These are phyloP conservation scores for Corylus heterophylla DNA, from an alignment of 306 rosid genomes.

Conservation along the genomic window DNA sequence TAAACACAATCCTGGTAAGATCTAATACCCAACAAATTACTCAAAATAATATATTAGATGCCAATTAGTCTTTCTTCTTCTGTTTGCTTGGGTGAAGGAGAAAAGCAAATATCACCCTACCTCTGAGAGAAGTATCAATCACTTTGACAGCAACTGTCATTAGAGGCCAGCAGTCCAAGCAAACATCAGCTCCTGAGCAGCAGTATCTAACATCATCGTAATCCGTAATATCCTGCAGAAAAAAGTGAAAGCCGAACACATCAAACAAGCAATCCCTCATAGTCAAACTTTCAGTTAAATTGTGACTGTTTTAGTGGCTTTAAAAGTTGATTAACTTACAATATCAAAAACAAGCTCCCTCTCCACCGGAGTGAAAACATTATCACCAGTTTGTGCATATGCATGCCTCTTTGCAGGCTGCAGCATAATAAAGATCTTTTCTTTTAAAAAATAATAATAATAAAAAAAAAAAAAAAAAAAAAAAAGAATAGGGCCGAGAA, in stretches of 20 bases:
- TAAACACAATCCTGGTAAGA: background rate
- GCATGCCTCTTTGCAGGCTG: constrained; percentile 90
- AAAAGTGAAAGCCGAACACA: background rate
- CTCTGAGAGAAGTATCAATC: constrained; percentile 76
- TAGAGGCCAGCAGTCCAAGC: constrained; percentile 92
- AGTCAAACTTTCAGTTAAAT: background rate
- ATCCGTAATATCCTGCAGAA: constrained; percentile 80
- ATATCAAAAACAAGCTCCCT: constrained; percentile 88
- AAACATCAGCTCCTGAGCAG: constrained; percentile 95
- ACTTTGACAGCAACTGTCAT: constrained; percentile 94
- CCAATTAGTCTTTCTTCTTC: background rate
- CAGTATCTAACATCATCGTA: constrained; percentile 94
- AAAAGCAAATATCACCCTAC: constrained; percentile 29
- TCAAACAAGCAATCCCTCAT: background rate
- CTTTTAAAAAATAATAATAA: background rate
- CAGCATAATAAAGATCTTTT: constrained; percentile 17
- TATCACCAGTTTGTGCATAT: constrained; percentile 75
- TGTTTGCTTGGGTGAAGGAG: background rate
- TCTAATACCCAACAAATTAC: background rate
- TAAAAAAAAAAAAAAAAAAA: background rate
- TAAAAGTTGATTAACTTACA: constrained; percentile 48
- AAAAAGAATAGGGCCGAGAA: background rate
- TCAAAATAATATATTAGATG: background rate
- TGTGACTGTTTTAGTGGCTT: constrained; percentile 12
- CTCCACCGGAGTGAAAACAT: constrained; percentile 80